Base-by-base conservation (phyloP, 1,284 basidiomycete species). In the Ganoderma meredithae region DNA sequence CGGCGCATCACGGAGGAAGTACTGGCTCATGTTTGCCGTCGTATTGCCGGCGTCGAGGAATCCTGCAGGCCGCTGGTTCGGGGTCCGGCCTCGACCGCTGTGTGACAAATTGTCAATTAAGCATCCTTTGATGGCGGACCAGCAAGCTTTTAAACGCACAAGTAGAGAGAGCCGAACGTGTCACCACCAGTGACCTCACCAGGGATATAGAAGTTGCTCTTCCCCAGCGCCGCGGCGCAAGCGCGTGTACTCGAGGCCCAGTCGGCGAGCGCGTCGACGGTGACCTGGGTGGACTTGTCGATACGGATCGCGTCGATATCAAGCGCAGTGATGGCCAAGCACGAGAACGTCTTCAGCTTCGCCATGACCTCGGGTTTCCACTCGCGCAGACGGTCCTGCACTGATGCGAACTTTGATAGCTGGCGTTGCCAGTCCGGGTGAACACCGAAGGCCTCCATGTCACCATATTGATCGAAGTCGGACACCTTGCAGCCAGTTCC, bases 101-200 rank as follows among this genome's bases (percentile, higher is more conserved):
- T 3, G 36, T 49, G 22, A 10, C 27, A 36, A 22, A 5, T 31
- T 36, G 40, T 40, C 36, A 39, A 15, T 58, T 58, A 22, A 27
- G 15, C 12, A 19, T 36, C 43, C 12, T 12, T 8, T 7, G n/a
- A 19, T 36, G 31, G 19, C 22, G 9, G 44, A n/a, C 1, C 22
- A 43, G 17, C 22, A 52, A n/a, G 36, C 33, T 19, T 19, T 31
- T 25, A 61, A 10, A 84, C 90, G 75, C 75, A 93, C 92, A 93
- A 82, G 79, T 97, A 97, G 15, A 97, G 82, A 1, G 95, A 84
- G 27, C 94, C 95, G 77, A 97, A 96, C 0, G 90, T 91, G 81
- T 97, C 92, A 72, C 95, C 95, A 84, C 95, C 95, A n/a, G 95
- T 97, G 68, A 97, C 93, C 83, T 97, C 95, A 58, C 95, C 95